These are phyloP conservation scores for Antarctomyces pellizariae DNA, from an alignment of 495 filamentous ascomycete genomes.

Conservation along the genomic window DNA sequence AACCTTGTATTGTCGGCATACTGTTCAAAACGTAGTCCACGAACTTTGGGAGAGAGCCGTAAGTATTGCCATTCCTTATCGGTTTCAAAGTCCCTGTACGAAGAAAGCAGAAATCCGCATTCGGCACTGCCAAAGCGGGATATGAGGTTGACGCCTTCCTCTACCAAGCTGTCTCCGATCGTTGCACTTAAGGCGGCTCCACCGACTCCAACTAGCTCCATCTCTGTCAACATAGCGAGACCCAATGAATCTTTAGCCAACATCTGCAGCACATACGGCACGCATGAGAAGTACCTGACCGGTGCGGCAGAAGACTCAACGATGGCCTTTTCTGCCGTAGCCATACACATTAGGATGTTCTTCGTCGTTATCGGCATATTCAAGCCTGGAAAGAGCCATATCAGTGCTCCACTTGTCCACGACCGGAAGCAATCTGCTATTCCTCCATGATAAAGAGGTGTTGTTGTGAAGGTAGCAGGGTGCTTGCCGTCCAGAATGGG, in stretches of 20 bases:
- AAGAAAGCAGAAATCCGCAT: conserved; percentile 30
- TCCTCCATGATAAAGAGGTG: conserved; percentile 36
- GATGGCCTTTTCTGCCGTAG: conserved; percentile 5
- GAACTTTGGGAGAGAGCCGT: conserved; percentile 12
- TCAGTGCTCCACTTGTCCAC: conserved; percentile 23
- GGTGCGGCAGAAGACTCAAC: conserved; percentile 1
- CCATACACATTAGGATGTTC: conserved; percentile 20
- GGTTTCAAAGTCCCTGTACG: conserved; percentile 21
- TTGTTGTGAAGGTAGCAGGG: conserved; percentile 31
- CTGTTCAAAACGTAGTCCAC: conserved; percentile 26
- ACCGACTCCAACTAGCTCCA: conserved; percentile 33
- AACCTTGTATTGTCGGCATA: conserved; percentile 20
- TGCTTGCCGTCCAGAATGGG: conserved; percentile 16
- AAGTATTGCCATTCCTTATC: conserved; percentile 51
- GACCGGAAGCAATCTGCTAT: conserved; percentile 32
- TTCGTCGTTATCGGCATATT: conserved; percentile 22
- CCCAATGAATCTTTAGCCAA: conserved; percentile 16
- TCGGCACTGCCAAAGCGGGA: conserved; percentile 34
- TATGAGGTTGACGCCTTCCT: conserved; percentile 23
- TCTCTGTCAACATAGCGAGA: conserved; percentile 16
- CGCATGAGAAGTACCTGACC: conserved; percentile 29
- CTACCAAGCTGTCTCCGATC: conserved; percentile 22
- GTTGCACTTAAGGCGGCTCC: conserved; percentile 26
- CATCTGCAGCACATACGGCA: conserved; percentile 30
- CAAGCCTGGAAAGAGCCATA: conserved; percentile 30